A percentile compares a stretch with the other conserved stretches of the same genome.
Conservation (phyloP, 768 basidiomycete species). For the Udeniomyces megalosporus region DNA sequence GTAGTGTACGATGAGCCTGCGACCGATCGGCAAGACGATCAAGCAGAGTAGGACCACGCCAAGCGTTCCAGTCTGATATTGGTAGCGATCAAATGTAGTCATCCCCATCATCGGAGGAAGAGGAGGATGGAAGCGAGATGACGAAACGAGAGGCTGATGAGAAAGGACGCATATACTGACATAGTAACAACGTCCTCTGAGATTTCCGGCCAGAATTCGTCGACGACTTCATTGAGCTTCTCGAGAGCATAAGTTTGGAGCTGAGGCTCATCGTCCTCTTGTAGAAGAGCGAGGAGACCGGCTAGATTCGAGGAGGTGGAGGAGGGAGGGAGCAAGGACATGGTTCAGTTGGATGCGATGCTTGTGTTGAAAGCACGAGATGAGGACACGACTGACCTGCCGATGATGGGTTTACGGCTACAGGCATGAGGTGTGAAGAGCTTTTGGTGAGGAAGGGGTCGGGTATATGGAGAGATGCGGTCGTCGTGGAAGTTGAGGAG, state of each 20-base stretch:
- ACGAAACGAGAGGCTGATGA: neutral
- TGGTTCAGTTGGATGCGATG: constrained; percentile 8
- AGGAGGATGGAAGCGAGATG: neutral
- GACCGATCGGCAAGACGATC: no score
- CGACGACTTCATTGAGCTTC: constrained; percentile 62
- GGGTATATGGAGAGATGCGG: constrained; percentile 29
- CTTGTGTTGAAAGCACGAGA: constrained; percentile 21
- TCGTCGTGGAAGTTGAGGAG: constrained; percentile 26
- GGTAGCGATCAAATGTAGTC: no score
- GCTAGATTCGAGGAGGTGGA: constrained; percentile 33
- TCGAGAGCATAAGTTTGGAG: constrained; percentile 86
- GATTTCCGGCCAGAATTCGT: constrained; percentile 97
- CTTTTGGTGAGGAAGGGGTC: constrained; percentile 36
- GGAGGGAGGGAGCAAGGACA: neutral
- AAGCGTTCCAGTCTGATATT: no score
- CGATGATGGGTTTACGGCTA: neutral
- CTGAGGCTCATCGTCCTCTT: constrained; percentile 57
- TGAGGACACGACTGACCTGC: constrained; percentile 39
- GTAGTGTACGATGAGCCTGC: no score
- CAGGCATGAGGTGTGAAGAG: constrained; percentile 32
- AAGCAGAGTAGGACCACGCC: no score
- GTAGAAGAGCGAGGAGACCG: constrained; percentile 77
- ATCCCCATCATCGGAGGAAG: no score
- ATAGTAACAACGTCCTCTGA: constrained; percentile 82
- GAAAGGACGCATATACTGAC: constrained; percentile 36